Percentiles rank a stretch among this genome's conserved stretches.
These are phyloP conservation scores for Neonothopanus nambi DNA, from an alignment of 1,284 basidiomycete species.

Conservation along the genomic window DNA sequence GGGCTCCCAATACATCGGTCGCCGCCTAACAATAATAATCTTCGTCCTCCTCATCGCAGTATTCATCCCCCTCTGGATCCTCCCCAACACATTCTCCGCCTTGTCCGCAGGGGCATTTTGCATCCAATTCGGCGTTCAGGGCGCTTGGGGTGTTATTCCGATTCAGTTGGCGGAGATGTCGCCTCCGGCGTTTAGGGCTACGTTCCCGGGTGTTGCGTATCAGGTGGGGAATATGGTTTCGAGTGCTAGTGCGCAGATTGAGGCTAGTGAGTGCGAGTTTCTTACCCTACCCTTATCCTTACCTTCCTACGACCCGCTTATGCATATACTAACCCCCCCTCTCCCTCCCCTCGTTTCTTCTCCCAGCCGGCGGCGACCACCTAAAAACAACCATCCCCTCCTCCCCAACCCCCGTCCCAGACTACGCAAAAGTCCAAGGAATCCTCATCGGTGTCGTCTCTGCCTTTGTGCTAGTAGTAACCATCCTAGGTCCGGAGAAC, in stretches of 20 bases:
- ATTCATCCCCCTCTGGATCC: constrained; percentile 85
- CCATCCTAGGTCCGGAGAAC: constrained; percentile 76
- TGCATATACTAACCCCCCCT: neutral
- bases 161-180: constrained; percentile 90
- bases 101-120: constrained; percentile 83
- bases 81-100: constrained; percentile 65
- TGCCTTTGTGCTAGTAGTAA: constrained; percentile 67
- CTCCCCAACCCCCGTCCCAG: constrained; percentile 55
- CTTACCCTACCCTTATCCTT: neutral
- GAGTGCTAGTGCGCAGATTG: constrained; percentile 87
- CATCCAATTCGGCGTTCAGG: constrained; percentile 56
- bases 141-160: constrained; percentile 49
- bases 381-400: constrained; percentile 56
- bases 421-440: constrained; percentile 74
- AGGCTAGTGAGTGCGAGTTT: constrained; percentile 61
- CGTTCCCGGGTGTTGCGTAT: constrained; percentile 91
- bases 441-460: constrained; percentile 62
- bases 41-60: constrained; percentile 60
- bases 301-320: constrained; percentile 1
- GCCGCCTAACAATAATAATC: constrained; percentile 79
- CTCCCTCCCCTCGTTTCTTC: constrained; percentile 35
- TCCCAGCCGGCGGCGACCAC: constrained; percentile 67
- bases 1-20: constrained; percentile 82
- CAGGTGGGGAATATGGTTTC: constrained; percentile 91
- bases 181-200: constrained; percentile 90